A percentile compares a stretch with the other conserved stretches of the same genome.
These are phyloP conservation scores for Exophiala sideris DNA, from an alignment of 2,329 filamentous ascomycete genomes.

Conservation along the genomic window DNA sequence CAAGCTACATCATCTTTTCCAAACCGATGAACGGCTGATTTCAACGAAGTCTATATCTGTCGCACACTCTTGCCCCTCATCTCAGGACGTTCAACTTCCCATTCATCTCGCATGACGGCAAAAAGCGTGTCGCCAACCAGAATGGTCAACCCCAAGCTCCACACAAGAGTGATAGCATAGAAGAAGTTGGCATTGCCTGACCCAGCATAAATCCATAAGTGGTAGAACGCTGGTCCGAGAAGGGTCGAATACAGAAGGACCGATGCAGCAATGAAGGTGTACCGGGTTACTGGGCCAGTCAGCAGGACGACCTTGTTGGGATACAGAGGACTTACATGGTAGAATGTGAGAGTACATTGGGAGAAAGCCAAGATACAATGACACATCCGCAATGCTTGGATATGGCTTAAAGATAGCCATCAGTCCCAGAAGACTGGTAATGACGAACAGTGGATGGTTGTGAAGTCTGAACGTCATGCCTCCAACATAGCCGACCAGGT, in stretches of 20 bases:
- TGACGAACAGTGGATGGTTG: constrained; percentile 78
- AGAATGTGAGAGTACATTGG: constrained; percentile 89
- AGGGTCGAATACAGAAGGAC: constrained; percentile 83
- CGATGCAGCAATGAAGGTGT: constrained; percentile 80
- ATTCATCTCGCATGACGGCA: constrained; percentile 85
- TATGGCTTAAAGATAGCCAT: constrained; percentile 97
- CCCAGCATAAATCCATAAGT: constrained; percentile 96
- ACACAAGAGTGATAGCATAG: constrained; percentile 98
- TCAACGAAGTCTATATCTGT: constrained; percentile 62
- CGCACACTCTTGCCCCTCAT: constrained; percentile 83
- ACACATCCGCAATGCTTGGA: constrained; percentile 85
- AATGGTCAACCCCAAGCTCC: constrained; percentile 85
- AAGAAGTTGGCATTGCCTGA: constrained; percentile 99
- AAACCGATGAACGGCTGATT: constrained; percentile 35
- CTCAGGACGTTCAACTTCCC: constrained; percentile 87
- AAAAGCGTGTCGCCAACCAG: constrained; percentile 85
- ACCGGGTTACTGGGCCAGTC: constrained; percentile 69
- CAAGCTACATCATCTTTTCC: constrained; percentile 54
- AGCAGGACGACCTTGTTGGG: constrained; percentile 23
- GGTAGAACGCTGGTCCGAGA: constrained; percentile 90
- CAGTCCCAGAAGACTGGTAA: constrained; percentile 80
- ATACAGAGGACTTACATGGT: constrained; percentile 56
- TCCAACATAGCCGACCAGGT: constrained; percentile 84
- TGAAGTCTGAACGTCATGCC: constrained; percentile 80
- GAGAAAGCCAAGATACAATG: constrained; percentile 77